phyloP scores from a whole-genome alignment of 2,329 filamentous ascomycete species.

The Fusarium keratoplasticum region DNA sequence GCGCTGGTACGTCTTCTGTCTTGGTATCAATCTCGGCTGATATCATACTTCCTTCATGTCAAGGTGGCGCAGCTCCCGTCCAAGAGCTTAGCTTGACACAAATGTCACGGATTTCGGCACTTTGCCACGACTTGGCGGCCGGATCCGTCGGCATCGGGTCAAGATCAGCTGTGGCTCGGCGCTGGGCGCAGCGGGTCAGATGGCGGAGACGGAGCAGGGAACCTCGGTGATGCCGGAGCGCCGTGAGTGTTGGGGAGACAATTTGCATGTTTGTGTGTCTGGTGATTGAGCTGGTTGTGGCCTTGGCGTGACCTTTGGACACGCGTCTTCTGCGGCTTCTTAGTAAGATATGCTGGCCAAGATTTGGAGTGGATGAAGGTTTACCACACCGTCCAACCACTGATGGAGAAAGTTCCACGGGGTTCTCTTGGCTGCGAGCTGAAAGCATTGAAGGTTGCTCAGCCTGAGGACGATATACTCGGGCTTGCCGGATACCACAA shows the following conservation, averaged over 20 bases:
- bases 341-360: not conserved
- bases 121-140: conserved; percentile 30
- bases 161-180: conserved; percentile 20
- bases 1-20: conserved; percentile 1
- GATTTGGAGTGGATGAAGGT: not conserved
- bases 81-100: not conserved
- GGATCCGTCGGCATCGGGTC: conserved; percentile 32
- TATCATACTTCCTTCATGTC: conserved; percentile 27
- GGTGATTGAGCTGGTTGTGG: conserved; percentile 2
- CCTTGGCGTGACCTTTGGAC: conserved; percentile 26
- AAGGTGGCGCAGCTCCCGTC: conserved; percentile 28
- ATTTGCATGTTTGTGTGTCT: conserved; percentile 21
- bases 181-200: not conserved
- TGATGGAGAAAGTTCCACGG: not conserved
- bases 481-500: not conserved
- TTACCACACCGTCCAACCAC: not conserved
- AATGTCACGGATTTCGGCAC: conserved; percentile 18
- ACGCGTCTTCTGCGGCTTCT: conserved; percentile 11
- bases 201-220: not conserved
- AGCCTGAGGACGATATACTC: not conserved
- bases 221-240: conserved; percentile 19
- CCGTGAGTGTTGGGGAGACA: not conserved
- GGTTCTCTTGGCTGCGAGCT: not conserved
- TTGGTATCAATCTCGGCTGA: conserved; percentile 28
- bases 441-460: not conserved